Percentiles rank a stretch among this genome's conserved stretches.
Conservation (phyloP, 202 grass and related monocot genomes). For the Digitaria exilis region DNA sequence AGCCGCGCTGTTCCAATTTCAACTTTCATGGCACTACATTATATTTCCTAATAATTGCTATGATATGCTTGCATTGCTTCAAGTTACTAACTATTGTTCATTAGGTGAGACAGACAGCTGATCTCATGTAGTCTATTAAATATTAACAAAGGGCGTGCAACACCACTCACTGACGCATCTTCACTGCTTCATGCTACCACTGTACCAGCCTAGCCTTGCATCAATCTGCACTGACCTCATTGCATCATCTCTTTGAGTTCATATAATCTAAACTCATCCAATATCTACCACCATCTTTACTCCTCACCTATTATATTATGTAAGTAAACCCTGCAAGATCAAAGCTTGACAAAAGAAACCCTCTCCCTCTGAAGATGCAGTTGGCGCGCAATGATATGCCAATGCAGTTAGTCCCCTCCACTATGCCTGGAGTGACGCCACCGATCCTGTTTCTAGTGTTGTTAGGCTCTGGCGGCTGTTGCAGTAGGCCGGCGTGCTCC, state of each 20-base stretch:
- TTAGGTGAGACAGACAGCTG: background rate
- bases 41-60: background rate
- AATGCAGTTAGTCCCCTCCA: background rate
- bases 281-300: background rate
- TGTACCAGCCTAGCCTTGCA: background rate
- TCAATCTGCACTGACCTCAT: background rate
- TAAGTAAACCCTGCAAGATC: background rate
- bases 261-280: background rate
- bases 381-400: no score
- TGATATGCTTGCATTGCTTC: background rate
- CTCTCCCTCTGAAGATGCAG: background rate
- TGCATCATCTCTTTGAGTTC: background rate
- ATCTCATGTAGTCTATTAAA: no score
- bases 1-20: background rate
- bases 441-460: background rate
- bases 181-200: background rate
- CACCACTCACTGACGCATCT: background rate
- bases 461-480: background rate
- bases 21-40: background rate
- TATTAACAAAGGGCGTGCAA: background rate
- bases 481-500: background rate
- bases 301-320: background rate
- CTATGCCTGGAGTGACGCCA: background rate
- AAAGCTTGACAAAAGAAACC: background rate
- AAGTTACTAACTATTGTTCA: background rate